phyloP scores from a whole-genome alignment of 495 filamentous ascomycete species.

The Trypethelium eluteriae region DNA sequence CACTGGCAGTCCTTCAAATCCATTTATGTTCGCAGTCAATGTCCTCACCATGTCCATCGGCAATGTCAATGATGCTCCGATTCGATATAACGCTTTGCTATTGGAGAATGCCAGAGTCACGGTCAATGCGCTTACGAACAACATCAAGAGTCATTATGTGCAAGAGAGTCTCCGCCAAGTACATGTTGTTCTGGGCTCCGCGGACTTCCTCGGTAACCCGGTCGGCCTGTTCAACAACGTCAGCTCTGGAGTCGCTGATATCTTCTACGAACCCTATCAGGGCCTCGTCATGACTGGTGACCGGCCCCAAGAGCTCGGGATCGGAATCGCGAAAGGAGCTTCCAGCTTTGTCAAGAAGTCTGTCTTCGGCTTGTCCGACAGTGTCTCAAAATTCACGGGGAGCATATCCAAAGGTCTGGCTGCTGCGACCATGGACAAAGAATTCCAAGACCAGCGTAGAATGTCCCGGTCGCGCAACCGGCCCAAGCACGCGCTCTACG shows the following conservation, averaged over 20 bases:
- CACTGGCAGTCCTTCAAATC: conserved; percentile 77
- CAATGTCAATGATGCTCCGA: conserved; percentile 94
- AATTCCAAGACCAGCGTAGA: conserved; percentile 91
- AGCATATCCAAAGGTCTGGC: conserved; percentile 94
- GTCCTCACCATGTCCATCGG: conserved; percentile 98
- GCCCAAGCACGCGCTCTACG: conserved; percentile 93
- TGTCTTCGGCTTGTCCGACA: conserved; percentile 92
- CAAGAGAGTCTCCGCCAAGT: conserved; percentile 93
- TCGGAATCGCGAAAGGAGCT: conserved; percentile 92
- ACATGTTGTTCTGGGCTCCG: conserved; percentile 91
- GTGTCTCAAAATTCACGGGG: conserved; percentile 91
- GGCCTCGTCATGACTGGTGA: conserved; percentile 87
- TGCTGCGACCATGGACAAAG: conserved; percentile 92
- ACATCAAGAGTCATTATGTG: conserved; percentile 86
- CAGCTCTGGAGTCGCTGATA: conserved; percentile 90
- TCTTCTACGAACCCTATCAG: conserved; percentile 99
- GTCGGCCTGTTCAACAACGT: conserved; percentile 98
- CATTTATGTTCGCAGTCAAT: conserved; percentile 96
- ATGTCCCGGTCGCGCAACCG: conserved; percentile 90
- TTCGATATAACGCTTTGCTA: conserved; percentile 86
- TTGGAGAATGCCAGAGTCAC: conserved; percentile 93
- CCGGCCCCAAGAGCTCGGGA: conserved; percentile 82
- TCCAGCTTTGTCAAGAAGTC: conserved; percentile 97
- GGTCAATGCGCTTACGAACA: conserved; percentile 68
- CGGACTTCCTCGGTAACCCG: conserved; percentile 97